A percentile compares a stretch with the other conserved stretches of the same genome.
These are phyloP conservation scores for Rauvolfia tetraphylla DNA, from an alignment of 257 asterid genomes.

Conservation along the genomic window DNA sequence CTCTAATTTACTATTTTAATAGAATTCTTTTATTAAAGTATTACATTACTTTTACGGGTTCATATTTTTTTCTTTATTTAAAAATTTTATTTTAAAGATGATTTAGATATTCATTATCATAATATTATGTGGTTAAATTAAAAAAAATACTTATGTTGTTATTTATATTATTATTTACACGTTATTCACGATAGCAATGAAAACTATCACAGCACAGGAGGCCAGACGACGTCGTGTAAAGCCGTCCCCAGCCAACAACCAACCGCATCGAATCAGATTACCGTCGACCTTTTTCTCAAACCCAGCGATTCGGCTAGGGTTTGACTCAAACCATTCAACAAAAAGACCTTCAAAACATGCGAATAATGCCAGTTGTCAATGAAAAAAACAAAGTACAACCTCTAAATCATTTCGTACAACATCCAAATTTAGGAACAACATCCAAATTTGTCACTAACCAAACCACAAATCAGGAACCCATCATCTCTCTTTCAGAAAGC, in stretches of 20 bases:
- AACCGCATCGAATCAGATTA: neutral
- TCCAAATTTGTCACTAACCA: neutral
- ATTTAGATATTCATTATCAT: too few relatives aligned
- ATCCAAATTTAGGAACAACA: neutral
- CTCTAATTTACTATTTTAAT: too few relatives aligned
- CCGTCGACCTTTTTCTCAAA: neutral
- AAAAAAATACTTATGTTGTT: too few relatives aligned
- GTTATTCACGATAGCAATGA: too few relatives aligned
- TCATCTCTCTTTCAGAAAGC: neutral
- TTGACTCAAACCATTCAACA: conserved; percentile 5
- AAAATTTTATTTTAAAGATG: too few relatives aligned
- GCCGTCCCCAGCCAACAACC: neutral
- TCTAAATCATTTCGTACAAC: neutral
- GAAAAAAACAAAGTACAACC: neutral
- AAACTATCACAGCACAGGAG: too few relatives aligned
- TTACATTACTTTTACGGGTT: too few relatives aligned
- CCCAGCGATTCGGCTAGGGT: conserved; percentile 15
- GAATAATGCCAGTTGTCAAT: neutral
- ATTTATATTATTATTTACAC: too few relatives aligned
- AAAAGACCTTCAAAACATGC: too few relatives aligned
- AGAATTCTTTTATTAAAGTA: too few relatives aligned
- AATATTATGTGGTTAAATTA: too few relatives aligned
- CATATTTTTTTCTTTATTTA: too few relatives aligned
- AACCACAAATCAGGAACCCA: neutral
- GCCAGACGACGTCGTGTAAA: neutral